A percentile compares a stretch with the other conserved stretches of the same genome.
These are phyloP conservation scores for Tulasnella sp. DNA, from an alignment of 768 basidiomycete genomes.

Conservation along the genomic window DNA sequence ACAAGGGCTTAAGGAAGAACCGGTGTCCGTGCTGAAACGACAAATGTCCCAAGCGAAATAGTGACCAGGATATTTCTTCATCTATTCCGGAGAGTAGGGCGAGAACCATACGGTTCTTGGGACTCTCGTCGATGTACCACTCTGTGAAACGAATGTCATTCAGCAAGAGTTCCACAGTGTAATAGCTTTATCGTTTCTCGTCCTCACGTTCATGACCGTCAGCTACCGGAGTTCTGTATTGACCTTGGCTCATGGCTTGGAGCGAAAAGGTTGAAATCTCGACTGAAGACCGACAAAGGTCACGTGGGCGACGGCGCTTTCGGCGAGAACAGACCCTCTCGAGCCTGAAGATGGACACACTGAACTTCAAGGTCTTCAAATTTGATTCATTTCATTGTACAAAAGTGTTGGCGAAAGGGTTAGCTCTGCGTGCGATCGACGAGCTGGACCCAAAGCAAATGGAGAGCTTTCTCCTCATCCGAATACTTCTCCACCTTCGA, in stretches of 20 bases:
- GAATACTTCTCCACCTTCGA: neutral
- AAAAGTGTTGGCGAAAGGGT: too few relatives aligned
- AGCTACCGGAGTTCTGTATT: neutral
- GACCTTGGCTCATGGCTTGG: neutral
- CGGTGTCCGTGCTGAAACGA: slow-evolving; percentile 61
- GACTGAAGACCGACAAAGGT: neutral
- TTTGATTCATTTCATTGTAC: neutral
- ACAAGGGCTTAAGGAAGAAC: slow-evolving; percentile 65
- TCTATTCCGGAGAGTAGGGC: slow-evolving; percentile 79
- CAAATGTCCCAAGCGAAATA: slow-evolving; percentile 79
- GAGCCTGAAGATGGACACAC: neutral
- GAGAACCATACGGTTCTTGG: slow-evolving; percentile 86
- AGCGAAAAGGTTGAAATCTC: neutral
- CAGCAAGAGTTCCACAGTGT: neutral
- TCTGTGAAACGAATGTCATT: neutral
- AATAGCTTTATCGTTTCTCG: neutral
- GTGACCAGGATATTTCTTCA: slow-evolving; percentile 81
- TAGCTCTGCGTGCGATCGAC: neutral
- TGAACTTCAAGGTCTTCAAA: neutral
- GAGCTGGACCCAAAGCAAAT: neutral
- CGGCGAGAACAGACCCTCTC: neutral
- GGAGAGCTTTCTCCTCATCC: neutral
- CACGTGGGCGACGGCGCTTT: neutral
- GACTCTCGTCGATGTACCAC: slow-evolving; percentile 69
- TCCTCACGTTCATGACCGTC: slow-evolving; percentile 25